Conservation (phyloP, 2,329 filamentous ascomycete genomes). For the Neonectria punicea region DNA sequence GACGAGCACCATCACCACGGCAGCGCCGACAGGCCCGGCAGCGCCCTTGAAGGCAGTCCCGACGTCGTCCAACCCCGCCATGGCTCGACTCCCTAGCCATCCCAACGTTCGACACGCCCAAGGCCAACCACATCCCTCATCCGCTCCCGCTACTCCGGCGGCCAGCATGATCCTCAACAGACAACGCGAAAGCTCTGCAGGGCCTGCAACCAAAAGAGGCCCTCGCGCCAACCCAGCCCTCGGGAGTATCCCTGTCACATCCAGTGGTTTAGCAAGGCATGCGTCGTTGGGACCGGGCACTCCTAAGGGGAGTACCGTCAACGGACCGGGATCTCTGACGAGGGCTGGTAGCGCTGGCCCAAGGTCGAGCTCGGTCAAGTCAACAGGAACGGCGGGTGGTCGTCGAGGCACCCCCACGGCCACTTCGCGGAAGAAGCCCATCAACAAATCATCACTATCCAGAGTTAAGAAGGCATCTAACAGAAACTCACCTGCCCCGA, state of each 20-base stretch:
- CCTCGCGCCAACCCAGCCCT: constrained; percentile 60
- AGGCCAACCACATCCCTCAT: constrained; percentile 62
- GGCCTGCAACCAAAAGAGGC: constrained; percentile 66
- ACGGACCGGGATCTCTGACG: constrained; percentile 49
- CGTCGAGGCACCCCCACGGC: constrained; percentile 62
- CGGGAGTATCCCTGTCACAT: constrained; percentile 60
- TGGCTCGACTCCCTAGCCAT: constrained; percentile 55
- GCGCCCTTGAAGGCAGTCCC: constrained; percentile 41
- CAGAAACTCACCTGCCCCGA: constrained; percentile 71
- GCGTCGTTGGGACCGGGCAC: constrained; percentile 72
- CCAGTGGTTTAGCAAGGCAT: constrained; percentile 70
- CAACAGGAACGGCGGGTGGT: constrained; percentile 48
- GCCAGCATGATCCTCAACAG: constrained; percentile 69
- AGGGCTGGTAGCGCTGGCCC: constrained; percentile 71
- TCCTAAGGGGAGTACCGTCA: constrained; percentile 57
- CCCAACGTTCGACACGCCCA: constrained; percentile 62
- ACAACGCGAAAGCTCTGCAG: constrained; percentile 68
- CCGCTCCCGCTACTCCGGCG: constrained; percentile 69
- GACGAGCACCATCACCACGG: constrained; percentile 48
- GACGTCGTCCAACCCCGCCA: constrained; percentile 53
- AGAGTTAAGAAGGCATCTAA: constrained; percentile 68
- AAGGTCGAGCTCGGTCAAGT: constrained; percentile 60
- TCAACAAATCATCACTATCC: constrained; percentile 69
- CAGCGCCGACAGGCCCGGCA: constrained; percentile 28
- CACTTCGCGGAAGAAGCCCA: constrained; percentile 59